These are phyloP conservation scores for Talaromyces islandicus DNA, from an alignment of 2,329 filamentous ascomycete genomes.

Conservation along the genomic window DNA sequence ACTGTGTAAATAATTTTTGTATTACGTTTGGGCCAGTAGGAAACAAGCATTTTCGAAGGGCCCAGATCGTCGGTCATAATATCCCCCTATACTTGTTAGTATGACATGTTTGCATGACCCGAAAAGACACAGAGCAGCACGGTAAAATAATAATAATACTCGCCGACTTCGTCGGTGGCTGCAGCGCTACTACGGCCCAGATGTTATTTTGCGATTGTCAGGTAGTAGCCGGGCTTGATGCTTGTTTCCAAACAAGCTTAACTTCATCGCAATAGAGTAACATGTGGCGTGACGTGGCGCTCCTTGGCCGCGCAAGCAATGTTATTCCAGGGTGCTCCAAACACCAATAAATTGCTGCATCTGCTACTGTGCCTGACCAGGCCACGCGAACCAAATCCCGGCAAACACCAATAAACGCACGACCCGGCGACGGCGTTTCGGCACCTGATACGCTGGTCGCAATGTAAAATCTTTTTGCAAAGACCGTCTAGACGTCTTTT, in stretches of 20 bases:
- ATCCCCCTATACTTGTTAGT: background rate
- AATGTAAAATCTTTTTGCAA: background rate
- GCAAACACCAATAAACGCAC: background rate
- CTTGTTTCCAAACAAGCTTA: background rate
- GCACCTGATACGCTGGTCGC: background rate
- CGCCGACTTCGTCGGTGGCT: background rate
- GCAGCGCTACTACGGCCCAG: background rate
- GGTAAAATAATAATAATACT: background rate
- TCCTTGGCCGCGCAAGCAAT: background rate
- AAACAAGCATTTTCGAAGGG: background rate
- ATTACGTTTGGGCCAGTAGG: background rate
- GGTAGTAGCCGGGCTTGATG: background rate
- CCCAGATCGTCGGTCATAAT: background rate
- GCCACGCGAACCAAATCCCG: background rate
- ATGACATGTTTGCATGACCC: background rate
- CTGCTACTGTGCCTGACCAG: background rate
- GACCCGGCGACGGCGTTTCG: background rate
- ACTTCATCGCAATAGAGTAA: background rate
- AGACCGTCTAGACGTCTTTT: background rate
- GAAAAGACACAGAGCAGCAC: background rate
- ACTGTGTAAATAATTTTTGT: background rate
- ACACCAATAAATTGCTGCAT: background rate
- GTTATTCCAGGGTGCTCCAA: background rate
- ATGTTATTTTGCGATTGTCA: background rate
- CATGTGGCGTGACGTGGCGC: background rate